These are phyloP conservation scores for Pyricularia pennisetigena DNA, from an alignment of 2,329 filamentous ascomycete species.

Conservation along the genomic window DNA sequence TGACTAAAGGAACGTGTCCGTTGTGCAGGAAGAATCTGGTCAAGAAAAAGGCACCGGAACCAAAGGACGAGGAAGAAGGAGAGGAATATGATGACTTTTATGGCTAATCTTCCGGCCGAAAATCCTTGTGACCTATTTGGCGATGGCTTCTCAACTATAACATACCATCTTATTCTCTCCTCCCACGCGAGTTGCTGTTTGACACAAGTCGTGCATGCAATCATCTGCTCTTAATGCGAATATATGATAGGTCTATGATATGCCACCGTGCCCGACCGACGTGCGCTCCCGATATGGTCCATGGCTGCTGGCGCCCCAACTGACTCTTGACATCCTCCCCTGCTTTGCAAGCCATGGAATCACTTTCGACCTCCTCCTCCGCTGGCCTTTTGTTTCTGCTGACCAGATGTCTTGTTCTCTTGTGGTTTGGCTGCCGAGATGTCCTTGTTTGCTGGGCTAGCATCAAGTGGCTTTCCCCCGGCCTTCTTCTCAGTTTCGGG, in stretches of 20 bases:
- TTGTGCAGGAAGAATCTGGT: conserved; percentile 52
- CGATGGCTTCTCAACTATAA: not conserved
- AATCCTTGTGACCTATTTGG: not conserved
- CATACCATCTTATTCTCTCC: not conserved
- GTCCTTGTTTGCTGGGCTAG: conserved; percentile 33
- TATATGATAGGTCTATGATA: not conserved
- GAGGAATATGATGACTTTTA: conserved; percentile 47
- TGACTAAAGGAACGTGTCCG: conserved; percentile 54
- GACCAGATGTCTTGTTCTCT: conserved; percentile 18
- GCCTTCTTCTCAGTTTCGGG: conserved; percentile 49
- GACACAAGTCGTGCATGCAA: not conserved
- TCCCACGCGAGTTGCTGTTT: not conserved
- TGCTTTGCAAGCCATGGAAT: not conserved
- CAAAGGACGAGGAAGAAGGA: conserved; percentile 33
- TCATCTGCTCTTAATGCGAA: not conserved
- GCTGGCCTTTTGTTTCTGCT: conserved; percentile 25
- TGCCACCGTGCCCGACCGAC: not conserved
- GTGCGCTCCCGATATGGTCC: not conserved
- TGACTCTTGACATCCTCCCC: not conserved
- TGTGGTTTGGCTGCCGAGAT: conserved; percentile 28
- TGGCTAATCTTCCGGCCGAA: conserved; percentile 10
- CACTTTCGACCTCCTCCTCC: conserved; percentile 9
- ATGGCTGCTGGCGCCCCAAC: not conserved
- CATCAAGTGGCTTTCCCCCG: conserved; percentile 27
- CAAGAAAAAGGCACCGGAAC: conserved; percentile 33